Evolutionary conservation across 2,329 filamentous ascomycete species (phyloP).

Genomic region (Venturiaceae sp.): DNA sequence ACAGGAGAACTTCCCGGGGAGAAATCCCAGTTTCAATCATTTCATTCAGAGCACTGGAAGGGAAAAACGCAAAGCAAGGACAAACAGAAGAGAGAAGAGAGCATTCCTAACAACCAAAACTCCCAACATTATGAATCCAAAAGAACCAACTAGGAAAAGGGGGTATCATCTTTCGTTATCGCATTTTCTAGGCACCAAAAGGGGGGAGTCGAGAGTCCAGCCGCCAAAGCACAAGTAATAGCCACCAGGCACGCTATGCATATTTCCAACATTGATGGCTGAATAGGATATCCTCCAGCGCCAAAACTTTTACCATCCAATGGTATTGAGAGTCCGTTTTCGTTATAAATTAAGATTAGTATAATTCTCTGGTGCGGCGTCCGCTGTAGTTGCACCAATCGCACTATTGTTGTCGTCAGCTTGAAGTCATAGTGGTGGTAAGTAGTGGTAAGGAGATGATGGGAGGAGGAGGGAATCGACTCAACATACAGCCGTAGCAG

Average conservation of each 20-base stretch:
- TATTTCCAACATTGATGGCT: neutral
- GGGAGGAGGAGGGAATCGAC: neutral
- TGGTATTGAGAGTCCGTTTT: neutral
- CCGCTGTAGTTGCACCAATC: slow-evolving; percentile 28
- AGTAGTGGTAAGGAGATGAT: neutral
- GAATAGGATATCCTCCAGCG: neutral
- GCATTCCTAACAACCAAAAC: neutral
- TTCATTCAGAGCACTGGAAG: no score
- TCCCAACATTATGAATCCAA: neutral
- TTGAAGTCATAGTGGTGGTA: neutral
- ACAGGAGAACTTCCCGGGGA: no score
- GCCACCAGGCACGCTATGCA: neutral
- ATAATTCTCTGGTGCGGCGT: slow-evolving; percentile 25
- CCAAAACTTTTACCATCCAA: neutral
- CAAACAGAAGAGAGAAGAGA: neutral
- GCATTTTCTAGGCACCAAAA: neutral
- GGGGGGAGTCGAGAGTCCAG: neutral
- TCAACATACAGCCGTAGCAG: slow-evolving; percentile 40
- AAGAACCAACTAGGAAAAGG: neutral
- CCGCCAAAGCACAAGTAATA: neutral
- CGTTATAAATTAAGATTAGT: slow-evolving; percentile 11
- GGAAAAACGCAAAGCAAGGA: no score
- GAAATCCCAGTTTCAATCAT: no score
- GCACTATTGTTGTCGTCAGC: slow-evolving; percentile 17
- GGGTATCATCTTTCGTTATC: slow-evolving; percentile 1